Conservation (phyloP, 2,329 filamentous ascomycete genomes). For the Colletotrichum paranaense region DNA sequence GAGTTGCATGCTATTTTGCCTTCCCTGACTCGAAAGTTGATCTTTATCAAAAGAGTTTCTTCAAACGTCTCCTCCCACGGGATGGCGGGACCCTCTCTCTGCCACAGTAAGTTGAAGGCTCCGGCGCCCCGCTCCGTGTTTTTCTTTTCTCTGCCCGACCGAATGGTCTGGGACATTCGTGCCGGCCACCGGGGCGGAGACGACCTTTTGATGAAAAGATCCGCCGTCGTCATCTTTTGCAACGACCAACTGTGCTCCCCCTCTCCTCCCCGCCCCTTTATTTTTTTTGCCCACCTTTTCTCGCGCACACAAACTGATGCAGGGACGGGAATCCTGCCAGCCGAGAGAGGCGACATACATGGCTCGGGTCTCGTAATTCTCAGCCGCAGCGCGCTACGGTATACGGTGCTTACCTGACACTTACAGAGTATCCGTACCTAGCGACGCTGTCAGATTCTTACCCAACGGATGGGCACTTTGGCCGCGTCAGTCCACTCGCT, state of each 20-base stretch:
- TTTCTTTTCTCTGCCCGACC: neutral
- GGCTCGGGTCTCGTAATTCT: neutral
- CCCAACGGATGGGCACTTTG: neutral
- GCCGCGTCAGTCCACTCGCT: too few relatives aligned
- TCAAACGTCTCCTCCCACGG: neutral
- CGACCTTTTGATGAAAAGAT: neutral
- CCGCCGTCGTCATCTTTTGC: neutral
- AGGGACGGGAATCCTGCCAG: neutral
- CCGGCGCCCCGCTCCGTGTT: conserved; percentile 4
- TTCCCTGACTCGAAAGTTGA: conserved; percentile 9
- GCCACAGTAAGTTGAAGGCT: neutral
- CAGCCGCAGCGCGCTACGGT: conserved; percentile 24
- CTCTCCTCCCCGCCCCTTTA: too few relatives aligned
- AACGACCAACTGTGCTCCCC: neutral
- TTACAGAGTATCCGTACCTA: neutral
- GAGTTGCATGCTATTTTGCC: neutral
- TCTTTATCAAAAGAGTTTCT: neutral
- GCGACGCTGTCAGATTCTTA: conserved; percentile 1
- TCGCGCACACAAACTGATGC: neutral
- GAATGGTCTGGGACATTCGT: neutral
- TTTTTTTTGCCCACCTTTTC: neutral
- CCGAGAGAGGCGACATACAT: neutral
- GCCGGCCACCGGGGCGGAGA: neutral
- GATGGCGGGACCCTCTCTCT: neutral
- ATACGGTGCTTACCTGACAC: conserved; percentile 15